These are phyloP conservation scores for Falciphora oryzae DNA, from an alignment of 2,329 filamentous ascomycete species.

Conservation along the genomic window DNA sequence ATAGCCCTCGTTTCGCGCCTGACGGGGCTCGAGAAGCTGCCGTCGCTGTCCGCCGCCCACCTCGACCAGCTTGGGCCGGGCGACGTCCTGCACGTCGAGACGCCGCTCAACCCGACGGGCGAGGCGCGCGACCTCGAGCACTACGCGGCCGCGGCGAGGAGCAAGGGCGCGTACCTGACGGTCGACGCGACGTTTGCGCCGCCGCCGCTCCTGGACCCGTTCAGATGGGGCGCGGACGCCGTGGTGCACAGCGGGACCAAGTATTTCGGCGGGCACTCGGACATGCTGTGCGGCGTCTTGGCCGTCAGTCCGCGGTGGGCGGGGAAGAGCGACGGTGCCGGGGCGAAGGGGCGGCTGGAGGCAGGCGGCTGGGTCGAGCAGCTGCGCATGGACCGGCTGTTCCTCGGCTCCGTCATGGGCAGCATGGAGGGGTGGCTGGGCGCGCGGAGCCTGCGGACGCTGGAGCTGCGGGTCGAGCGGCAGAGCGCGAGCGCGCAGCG, in stretches of 20 bases:
- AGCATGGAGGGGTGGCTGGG: slow-evolving; percentile 90
- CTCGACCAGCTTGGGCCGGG: slow-evolving; percentile 63
- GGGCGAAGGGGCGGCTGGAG: not conserved
- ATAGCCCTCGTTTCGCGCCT: slow-evolving; percentile 68
- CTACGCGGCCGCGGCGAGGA: slow-evolving; percentile 69
- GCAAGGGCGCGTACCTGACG: slow-evolving; percentile 66
- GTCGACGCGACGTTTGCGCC: slow-evolving; percentile 93
- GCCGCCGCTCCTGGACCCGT: slow-evolving; percentile 82
- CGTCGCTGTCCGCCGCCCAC: slow-evolving; percentile 48
- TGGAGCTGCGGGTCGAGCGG: slow-evolving; percentile 74
- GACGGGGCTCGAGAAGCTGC: slow-evolving; percentile 64
- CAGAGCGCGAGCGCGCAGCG: slow-evolving; percentile 66
- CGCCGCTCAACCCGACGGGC: slow-evolving; percentile 86
- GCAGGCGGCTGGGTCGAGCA: slow-evolving; percentile 47
- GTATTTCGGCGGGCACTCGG: slow-evolving; percentile 92
- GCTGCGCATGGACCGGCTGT: slow-evolving; percentile 64
- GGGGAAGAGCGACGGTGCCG: slow-evolving; percentile 25
- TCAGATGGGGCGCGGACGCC: slow-evolving; percentile 72
- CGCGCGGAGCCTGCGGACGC: slow-evolving; percentile 75
- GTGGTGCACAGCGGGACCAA: slow-evolving; percentile 94
- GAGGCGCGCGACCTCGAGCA: slow-evolving; percentile 66
- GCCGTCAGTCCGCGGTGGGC: slow-evolving; percentile 48
- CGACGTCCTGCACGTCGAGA: slow-evolving; percentile 88
- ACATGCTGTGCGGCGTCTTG: slow-evolving; percentile 84
- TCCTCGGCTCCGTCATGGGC: slow-evolving; percentile 79